Evolutionary conservation across 164 flowering plant species (phyloP).

Genomic region (Aristolochia fimbriata): DNA sequence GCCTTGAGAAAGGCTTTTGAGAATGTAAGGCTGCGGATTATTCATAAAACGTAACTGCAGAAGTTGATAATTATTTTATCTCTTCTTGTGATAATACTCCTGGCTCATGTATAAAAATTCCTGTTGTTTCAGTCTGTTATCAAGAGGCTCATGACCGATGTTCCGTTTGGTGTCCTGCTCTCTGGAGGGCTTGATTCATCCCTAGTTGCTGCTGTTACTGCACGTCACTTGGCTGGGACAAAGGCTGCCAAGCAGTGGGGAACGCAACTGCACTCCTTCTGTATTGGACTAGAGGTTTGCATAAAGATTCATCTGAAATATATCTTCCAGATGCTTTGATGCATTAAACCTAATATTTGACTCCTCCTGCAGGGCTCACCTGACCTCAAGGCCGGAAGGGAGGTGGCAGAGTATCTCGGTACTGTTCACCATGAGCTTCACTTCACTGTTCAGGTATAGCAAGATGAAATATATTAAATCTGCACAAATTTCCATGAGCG

Average conservation of each 20-base stretch:
- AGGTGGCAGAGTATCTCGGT: conserved; percentile 91
- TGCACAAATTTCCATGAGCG: background rate
- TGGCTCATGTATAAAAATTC: background rate
- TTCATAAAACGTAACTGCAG: background rate
- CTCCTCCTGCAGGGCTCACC: conserved; percentile 65
- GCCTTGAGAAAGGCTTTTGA: conserved; percentile 73
- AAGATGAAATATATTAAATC: background rate
- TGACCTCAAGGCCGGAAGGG: conserved; percentile 83
- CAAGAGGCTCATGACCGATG: conserved; percentile 95
- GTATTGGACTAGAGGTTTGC: conserved; percentile 83
- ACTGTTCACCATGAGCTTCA: conserved; percentile 93
- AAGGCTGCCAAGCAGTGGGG: conserved; percentile 93
- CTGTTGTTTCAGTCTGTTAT: conserved; percentile 54
- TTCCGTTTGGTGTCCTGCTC: conserved; percentile 83
- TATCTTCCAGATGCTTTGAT: background rate
- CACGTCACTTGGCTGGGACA: conserved; percentile 71
- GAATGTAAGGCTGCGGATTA: conserved; percentile 30
- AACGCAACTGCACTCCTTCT: conserved; percentile 84
- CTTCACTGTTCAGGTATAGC: conserved; percentile 86
- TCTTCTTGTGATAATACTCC: background rate
- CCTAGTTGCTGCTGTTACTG: conserved; percentile 70
- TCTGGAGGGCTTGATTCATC: conserved; percentile 95
- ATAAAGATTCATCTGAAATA: too few relatives aligned
- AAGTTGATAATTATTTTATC: background rate
- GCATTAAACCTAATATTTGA: background rate